These are phyloP conservation scores for Baorangia bicolor DNA, from an alignment of 768 basidiomycete genomes.

Conservation along the genomic window DNA sequence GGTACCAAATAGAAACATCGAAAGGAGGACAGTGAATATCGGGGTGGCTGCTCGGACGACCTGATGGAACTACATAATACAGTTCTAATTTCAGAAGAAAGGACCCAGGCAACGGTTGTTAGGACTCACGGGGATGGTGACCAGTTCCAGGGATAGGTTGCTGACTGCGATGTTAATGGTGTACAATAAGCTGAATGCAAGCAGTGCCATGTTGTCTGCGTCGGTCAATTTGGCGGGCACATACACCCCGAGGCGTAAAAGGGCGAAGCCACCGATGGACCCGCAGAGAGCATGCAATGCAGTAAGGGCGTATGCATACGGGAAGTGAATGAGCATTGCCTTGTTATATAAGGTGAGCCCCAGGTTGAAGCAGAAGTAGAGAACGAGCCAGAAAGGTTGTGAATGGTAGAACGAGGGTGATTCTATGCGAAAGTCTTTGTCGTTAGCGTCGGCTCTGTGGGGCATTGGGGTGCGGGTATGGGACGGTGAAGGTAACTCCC, in stretches of 20 bases:
- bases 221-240: conserved; percentile 52
- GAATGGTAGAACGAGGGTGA: conserved; percentile 27
- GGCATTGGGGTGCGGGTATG: conserved; percentile 1
- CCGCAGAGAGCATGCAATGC: conserved; percentile 90
- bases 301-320: conserved; percentile 94
- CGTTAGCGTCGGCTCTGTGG: not conserved
- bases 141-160: conserved; percentile 85
- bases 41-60: conserved; percentile 92
- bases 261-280: conserved; percentile 70
- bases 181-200: conserved; percentile 86
- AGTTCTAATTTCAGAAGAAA: not conserved
- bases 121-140: conserved; percentile 80
- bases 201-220: conserved; percentile 58
- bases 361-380: conserved; percentile 92
- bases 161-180: conserved; percentile 94
- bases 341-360: conserved; percentile 96
- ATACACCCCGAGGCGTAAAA: conserved; percentile 58
- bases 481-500: conserved; percentile 19
- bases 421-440: conserved; percentile 11
- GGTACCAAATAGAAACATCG: conserved; percentile 63
- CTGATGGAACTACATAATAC: conserved; percentile 79
- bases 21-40: conserved; percentile 84
- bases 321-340: conserved; percentile 84
- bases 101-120: not conserved
- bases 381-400: conserved; percentile 58